These are phyloP conservation scores for Lanzia echinophila DNA, from an alignment of 2,329 filamentous ascomycete species.

Conservation along the genomic window DNA sequence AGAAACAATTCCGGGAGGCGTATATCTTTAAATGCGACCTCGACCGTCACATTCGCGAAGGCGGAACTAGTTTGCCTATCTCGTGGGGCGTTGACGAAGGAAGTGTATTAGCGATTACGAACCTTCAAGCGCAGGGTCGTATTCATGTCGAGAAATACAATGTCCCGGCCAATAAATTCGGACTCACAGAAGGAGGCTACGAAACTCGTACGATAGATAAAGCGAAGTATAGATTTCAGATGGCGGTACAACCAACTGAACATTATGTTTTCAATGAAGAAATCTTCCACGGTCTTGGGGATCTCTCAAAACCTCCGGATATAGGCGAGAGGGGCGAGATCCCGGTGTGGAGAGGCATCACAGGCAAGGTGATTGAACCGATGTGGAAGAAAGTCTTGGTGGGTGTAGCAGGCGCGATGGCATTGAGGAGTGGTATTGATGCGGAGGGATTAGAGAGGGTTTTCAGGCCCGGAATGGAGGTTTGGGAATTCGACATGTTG, in stretches of 20 bases:
- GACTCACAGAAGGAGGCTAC: conserved; percentile 65
- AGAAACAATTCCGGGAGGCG: conserved; percentile 51
- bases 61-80: conserved; percentile 23
- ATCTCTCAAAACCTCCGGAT: conserved; percentile 39
- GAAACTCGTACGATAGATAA: conserved; percentile 63
- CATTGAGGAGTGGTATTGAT: conserved; percentile 53
- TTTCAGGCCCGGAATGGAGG: conserved; percentile 52
- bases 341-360: conserved; percentile 68
- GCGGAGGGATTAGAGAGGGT: conserved; percentile 46
- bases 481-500: conserved; percentile 54
- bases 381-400: conserved; percentile 61
- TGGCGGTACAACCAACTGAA: conserved; percentile 52
- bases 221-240: conserved; percentile 55
- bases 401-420: conserved; percentile 55
- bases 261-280: conserved; percentile 51
- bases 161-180: conserved; percentile 58
- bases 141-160: conserved; percentile 48
- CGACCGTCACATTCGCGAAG: conserved; percentile 41
- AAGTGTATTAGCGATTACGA: conserved; percentile 58
- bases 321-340: conserved; percentile 42
- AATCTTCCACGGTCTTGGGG: conserved; percentile 24
- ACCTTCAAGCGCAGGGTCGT: conserved; percentile 53
- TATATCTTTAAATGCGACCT: conserved; percentile 52
- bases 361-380: conserved; percentile 48
- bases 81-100: conserved; percentile 48